phyloP scores from a whole-genome alignment of 306 rosid species.

The Quercus wislizeni region DNA sequence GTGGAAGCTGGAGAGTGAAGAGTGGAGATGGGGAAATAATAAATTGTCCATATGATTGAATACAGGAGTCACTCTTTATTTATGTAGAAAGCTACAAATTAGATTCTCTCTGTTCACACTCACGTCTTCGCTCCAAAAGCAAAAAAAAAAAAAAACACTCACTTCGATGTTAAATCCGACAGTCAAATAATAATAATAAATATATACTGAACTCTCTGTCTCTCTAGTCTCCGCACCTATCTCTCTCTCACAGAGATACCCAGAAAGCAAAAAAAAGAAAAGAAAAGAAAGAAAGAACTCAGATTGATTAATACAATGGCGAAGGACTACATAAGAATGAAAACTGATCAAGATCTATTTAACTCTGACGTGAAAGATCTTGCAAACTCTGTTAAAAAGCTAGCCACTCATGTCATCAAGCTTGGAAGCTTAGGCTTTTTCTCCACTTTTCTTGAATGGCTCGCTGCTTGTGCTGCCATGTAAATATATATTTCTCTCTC shows the following conservation, averaged over 20 bases:
- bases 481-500: conserved; percentile 1
- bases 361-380: conserved; percentile 62
- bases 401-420: conserved; percentile 53
- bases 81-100: not conserved
- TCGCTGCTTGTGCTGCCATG: conserved; percentile 83
- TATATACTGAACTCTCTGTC: too few relatives aligned
- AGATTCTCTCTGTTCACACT: not conserved
- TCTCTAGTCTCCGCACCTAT: too few relatives aligned
- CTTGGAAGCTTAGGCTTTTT: conserved; percentile 64
- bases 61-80: not conserved
- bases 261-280: not conserved
- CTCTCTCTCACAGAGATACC: not conserved
- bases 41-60: not conserved
- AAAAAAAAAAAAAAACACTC: too few relatives aligned
- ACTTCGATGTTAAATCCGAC: not conserved
- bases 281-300: too few relatives aligned
- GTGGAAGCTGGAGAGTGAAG: too few relatives aligned
- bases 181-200: too few relatives aligned
- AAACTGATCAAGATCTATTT: conserved; percentile 43
- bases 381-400: conserved; percentile 38
- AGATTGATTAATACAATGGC: conserved; percentile 17
- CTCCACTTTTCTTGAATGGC: conserved; percentile 56
- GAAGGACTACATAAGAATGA: conserved; percentile 42
- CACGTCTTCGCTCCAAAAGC: too few relatives aligned
- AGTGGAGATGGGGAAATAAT: not conserved